Conservation (phyloP, 306 rosid species). For the Cyamopsis tetragonoloba region DNA sequence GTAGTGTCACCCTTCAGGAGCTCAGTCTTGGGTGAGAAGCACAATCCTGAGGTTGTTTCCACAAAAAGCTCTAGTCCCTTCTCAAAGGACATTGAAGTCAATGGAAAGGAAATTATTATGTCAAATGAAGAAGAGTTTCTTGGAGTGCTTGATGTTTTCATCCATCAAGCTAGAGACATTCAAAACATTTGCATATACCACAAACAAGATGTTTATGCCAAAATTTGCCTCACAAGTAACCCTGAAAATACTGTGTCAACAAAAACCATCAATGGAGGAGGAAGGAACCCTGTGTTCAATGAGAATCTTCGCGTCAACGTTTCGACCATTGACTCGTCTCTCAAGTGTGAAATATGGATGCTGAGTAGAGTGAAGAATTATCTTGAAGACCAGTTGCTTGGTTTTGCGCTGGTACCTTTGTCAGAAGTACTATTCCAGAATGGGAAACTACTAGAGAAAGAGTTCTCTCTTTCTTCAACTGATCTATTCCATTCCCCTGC, state of each 20-base stretch:
- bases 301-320: constrained; percentile 66
- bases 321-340: constrained; percentile 51
- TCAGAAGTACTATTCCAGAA: constrained; percentile 66
- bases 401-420: constrained; percentile 88
- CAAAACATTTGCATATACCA: constrained; percentile 98
- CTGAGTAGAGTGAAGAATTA: constrained; percentile 93
- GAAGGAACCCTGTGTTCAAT: constrained; percentile 87
- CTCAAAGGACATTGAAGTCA: constrained; percentile 51
- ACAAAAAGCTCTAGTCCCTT: constrained; percentile 22
- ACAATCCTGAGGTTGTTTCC: constrained; percentile 34
- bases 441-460: constrained; percentile 80
- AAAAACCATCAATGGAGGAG: constrained; percentile 92
- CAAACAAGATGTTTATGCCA: constrained; percentile 98
- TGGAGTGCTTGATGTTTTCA: constrained; percentile 71
- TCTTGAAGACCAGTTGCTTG: constrained; percentile 95
- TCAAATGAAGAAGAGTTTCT: constrained; percentile 42
- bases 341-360: constrained; percentile 98
- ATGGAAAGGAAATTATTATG: constrained; percentile 49
- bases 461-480: constrained; percentile 88
- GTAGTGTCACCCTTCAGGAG: constrained; percentile 78
- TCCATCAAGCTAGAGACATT: constrained; percentile 91
- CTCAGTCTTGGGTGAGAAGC: constrained; percentile 52
- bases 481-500: constrained; percentile 94
- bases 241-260: constrained; percentile 64
- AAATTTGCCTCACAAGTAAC: constrained; percentile 63